phyloP scores from a whole-genome alignment of 176 grass and related monocot species.

The Pharus latifolius region DNA sequence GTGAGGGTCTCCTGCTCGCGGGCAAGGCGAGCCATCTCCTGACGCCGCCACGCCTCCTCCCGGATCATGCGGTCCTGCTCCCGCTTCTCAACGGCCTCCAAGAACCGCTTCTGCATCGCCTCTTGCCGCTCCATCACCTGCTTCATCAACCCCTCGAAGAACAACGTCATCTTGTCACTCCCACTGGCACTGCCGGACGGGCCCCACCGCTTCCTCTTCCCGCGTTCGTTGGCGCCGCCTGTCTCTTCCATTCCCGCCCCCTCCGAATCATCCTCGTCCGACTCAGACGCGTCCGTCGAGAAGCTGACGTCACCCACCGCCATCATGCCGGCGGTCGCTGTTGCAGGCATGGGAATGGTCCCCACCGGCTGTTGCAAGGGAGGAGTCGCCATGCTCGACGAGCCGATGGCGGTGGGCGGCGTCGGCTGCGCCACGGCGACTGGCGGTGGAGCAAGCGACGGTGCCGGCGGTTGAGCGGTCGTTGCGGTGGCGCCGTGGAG shows the following conservation, averaged over 20 bases:
- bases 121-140: constrained; percentile 75
- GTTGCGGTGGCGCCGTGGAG: constrained; percentile 36
- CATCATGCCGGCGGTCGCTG: not conserved
- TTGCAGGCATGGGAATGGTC: not conserved
- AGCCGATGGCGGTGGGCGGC: not conserved
- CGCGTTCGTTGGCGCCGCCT: constrained; percentile 5
- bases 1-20: constrained; percentile 56
- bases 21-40: constrained; percentile 55
- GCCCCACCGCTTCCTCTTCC: constrained; percentile 42
- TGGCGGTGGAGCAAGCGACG: not conserved
- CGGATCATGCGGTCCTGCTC: constrained; percentile 62
- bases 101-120: constrained; percentile 50
- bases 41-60: constrained; percentile 62
- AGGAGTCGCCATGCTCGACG: not conserved
- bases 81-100: constrained; percentile 47
- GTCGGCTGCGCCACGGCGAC: constrained; percentile 6
- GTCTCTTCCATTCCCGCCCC: constrained; percentile 44
- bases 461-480: not conserved
- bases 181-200: not conserved
- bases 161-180: constrained; percentile 33
- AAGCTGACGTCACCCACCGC: constrained; percentile 29
- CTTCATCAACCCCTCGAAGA: constrained; percentile 60
- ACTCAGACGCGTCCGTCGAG: constrained; percentile 29
- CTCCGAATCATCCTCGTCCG: constrained; percentile 13
- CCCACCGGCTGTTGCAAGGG: too few relatives aligned